Base-by-base conservation (phyloP, 2,329 filamentous ascomycete species). In the Laburnicola sp. region DNA sequence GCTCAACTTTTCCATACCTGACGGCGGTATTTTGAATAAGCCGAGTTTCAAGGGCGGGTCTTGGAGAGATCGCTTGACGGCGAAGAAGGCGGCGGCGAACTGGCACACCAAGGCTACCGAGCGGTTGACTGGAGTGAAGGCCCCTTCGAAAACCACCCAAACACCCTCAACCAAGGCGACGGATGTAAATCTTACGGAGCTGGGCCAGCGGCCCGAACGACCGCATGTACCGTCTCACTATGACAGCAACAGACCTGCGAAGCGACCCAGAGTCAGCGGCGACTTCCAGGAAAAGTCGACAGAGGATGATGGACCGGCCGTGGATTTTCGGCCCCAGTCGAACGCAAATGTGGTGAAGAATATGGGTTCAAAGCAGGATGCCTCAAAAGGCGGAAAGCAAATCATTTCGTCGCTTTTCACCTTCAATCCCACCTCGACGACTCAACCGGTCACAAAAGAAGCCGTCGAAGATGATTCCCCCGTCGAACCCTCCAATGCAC, bases 401-500 rank as follows among this genome's bases (percentile, higher is more conserved):
- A 82, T 97, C 51, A 87, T 96, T 23, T 97, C 94, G 4, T 92
- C 91, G 9, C 81, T 99, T 2, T 99, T 97, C 76, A 89, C 91
- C 1, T 93, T 86, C 74, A 99, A 97, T 57, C 93, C 93, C 0
- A 76, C 80, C 3, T 82, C 90, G 3, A 87, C 83, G 54, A 89
- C 85, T 1, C 80, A 81, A 32, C 78, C 82, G 31, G 78, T 62
- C 27, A 45, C 82, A 6, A 79, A 81, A 27, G 70, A 73, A 2
- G 72, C 77, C 1, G 70, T 75, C 31, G 71, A 64, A 38, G 70
- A 75, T 30, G 67, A 72, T 37, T 62, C 66, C 2, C 81, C 83
- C 0, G 78, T 86, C 6, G 84, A 89, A 53, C 87, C 94, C 0
- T 95, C 92, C 0, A 99, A 99, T 74, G 94, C 94, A 10, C 94